Base-by-base conservation (phyloP, 1,284 basidiomycete genomes). In the Leucoagaricus sp. region DNA sequence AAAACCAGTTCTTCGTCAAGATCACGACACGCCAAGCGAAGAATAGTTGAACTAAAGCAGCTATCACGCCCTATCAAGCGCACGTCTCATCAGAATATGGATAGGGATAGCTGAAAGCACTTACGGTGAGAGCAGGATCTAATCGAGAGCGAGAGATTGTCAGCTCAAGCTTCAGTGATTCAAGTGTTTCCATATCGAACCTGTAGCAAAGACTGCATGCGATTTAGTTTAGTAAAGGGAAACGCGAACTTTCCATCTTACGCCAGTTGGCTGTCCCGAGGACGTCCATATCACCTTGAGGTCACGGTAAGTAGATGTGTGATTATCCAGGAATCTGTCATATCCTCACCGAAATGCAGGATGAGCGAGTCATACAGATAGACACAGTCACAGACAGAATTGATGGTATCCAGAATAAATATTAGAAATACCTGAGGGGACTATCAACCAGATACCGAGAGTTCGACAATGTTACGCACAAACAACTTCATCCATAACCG, bases 1-100 rank as follows among this genome's bases (percentile, higher is more conserved):
- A 57, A 13, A 67, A 45, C 61, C 61, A 66, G 46, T 62, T 67
- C 65, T 63, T 65, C 1, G 65, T 68, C 33, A 68, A 46, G 29
- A 63, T 56, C 10, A 41, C 58, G 31, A 76, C 67, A 12, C 74
- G 60, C 72, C 72, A 73, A 0, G 72, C 72, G 54, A 72, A 75
- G 65, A 76, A 75, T 4, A 68, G 29, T 48, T 76, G 74, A 6
- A 73, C 73, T 12, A 62, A 50, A 15, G 61, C 60, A 0, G 66
- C 66, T 50, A 73, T 72, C 34, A 74, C 64, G 0, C 64, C 69
- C 68, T 69, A 40, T n/a, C 10, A 23, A 23, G 29, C 17, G 47
- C 41, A 42, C 42, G 26, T 34, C 19, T 12, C 9, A 48, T 5
- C 12, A 17, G 28, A n/a, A 13, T 2, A 31, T 5, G 29, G 28